Percentiles rank a stretch among this genome's conserved stretches.
These are phyloP conservation scores for Skeletonema costatum DNA, from an alignment of 108 stramenopile genomes.

Conservation along the genomic window DNA sequence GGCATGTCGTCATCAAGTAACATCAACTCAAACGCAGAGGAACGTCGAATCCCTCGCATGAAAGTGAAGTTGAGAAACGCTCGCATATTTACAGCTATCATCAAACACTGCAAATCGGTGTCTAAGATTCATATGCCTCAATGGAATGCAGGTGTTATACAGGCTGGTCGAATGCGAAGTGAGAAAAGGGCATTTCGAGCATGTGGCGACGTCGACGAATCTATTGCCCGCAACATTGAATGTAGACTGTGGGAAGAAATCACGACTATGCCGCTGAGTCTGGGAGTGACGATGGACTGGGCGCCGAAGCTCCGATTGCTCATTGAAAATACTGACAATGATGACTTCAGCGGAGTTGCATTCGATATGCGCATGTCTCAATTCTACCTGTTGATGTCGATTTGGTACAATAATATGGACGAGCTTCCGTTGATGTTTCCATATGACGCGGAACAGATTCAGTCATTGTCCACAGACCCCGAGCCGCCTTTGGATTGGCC, in stretches of 20 bases:
- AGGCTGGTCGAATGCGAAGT: slow-evolving; percentile 40
- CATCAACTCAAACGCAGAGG: slow-evolving; percentile 32
- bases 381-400: slow-evolving; percentile 70
- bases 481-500: slow-evolving; percentile 66
- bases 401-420: slow-evolving; percentile 88
- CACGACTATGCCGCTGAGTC: slow-evolving; percentile 41
- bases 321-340: slow-evolving; percentile 34
- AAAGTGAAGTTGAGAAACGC: slow-evolving; percentile 25
- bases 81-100: slow-evolving; percentile 48
- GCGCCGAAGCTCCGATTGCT: slow-evolving; percentile 66
- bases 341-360: slow-evolving; percentile 15
- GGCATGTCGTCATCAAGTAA: background rate
- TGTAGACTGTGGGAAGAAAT: slow-evolving; percentile 70
- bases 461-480: slow-evolving; percentile 37
- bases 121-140: slow-evolving; percentile 30
- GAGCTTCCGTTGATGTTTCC: slow-evolving; percentile 82
- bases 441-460: slow-evolving; percentile 43
- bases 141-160: slow-evolving; percentile 35
- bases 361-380: slow-evolving; percentile 77
- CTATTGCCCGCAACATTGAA: slow-evolving; percentile 17
- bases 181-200: slow-evolving; percentile 48
- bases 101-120: slow-evolving; percentile 7
- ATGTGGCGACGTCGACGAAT: slow-evolving; percentile 4
- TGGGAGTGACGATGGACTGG: slow-evolving; percentile 63
- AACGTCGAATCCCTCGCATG: slow-evolving; percentile 26